phyloP scores from a whole-genome alignment of 2,329 filamentous ascomycete species.

The Colletotrichum sp. region DNA sequence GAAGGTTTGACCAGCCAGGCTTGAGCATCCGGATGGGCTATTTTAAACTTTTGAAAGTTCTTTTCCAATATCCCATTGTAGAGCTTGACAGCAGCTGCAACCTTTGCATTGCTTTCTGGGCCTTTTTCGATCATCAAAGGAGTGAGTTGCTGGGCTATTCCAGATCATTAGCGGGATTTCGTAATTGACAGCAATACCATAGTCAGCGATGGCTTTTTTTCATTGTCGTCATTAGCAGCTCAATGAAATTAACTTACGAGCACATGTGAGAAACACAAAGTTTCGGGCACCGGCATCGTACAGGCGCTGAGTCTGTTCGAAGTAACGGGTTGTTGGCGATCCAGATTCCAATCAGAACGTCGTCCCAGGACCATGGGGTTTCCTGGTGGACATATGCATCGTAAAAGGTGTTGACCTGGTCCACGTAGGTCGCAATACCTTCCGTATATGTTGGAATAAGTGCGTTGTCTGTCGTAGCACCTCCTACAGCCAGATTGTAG shows the following conservation, averaged over 20 bases:
- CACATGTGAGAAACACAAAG: constrained; percentile 58
- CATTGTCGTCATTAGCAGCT: not conserved
- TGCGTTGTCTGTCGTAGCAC: constrained; percentile 55
- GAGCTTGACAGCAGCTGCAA: constrained; percentile 30
- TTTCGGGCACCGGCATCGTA: constrained; percentile 59
- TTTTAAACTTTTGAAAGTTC: constrained; percentile 31
- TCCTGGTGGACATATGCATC: not conserved
- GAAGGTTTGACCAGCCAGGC: constrained; percentile 59
- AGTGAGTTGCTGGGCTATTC: constrained; percentile 33
- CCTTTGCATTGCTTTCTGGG: constrained; percentile 42
- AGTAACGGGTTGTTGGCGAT: constrained; percentile 59
- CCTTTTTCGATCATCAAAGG: constrained; percentile 62
- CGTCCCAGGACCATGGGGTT: constrained; percentile 9
- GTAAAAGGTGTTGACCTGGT: constrained; percentile 45
- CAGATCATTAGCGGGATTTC: not conserved
- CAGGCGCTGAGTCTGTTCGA: constrained; percentile 47
- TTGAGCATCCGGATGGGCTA: constrained; percentile 42
- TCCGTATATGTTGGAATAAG: constrained; percentile 55
- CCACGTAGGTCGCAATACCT: constrained; percentile 50
- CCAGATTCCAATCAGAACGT: constrained; percentile 49
- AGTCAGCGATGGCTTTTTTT: not conserved
- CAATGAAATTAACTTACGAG: not conserved
- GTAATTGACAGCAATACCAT: not conserved
- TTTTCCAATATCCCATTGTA: constrained; percentile 50
- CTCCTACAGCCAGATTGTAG: constrained; percentile 61